Percentiles rank a stretch among this genome's conserved stretches.
These are phyloP conservation scores for Macadamia integrifolia DNA, from an alignment of 164 flowering plant genomes.

Conservation along the genomic window DNA sequence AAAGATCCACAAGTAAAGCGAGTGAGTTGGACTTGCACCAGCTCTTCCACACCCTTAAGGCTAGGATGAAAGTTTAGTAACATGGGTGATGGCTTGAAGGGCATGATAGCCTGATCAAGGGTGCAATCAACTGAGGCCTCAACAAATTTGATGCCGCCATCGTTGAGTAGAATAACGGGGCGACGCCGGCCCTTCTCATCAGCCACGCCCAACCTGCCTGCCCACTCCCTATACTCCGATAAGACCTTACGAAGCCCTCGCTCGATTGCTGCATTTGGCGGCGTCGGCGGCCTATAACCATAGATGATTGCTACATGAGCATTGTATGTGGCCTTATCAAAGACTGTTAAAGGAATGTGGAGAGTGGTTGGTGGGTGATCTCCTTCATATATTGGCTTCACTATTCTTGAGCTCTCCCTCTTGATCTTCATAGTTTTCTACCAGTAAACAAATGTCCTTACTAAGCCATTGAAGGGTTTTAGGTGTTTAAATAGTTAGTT, in stretches of 20 bases:
- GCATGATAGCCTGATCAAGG: constrained; percentile 3
- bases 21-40: constrained; percentile 32
- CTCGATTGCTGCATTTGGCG: constrained; percentile 5
- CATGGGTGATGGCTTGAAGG: constrained; percentile 4
- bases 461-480: no score
- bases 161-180: constrained; percentile 16
- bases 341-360: constrained; percentile 20
- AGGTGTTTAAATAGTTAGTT: no score
- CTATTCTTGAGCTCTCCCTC: constrained; percentile 17
- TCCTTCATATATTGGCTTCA: constrained; percentile 23
- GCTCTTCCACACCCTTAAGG: constrained; percentile 18
- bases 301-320: constrained; percentile 20
- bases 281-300: constrained; percentile 14
- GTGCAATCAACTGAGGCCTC: constrained; percentile 11
- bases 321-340: constrained; percentile 26
- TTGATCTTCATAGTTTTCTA: constrained; percentile 19
- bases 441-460: no score
- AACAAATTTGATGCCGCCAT: constrained; percentile 11
- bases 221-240: constrained; percentile 12
- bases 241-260: constrained; percentile 13
- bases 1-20: constrained; percentile 29
- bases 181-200: not conserved
- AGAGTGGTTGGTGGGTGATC: constrained; percentile 12
- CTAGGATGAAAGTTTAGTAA: constrained; percentile 21
- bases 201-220: constrained; percentile 11